Conservation (phyloP, 108 stramenopile species). For the Licmophora abbreviata region DNA sequence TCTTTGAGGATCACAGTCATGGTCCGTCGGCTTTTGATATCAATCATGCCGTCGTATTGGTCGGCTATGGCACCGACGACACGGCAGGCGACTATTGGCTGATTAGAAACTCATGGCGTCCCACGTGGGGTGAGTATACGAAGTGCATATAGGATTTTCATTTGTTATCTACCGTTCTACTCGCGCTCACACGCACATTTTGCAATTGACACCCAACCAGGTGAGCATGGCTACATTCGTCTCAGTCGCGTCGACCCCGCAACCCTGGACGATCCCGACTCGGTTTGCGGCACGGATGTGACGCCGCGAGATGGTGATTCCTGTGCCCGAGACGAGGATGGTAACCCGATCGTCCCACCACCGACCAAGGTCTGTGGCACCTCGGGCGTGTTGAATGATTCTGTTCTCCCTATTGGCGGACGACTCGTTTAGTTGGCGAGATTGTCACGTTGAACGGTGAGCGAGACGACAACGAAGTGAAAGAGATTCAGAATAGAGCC, state of each 20-base stretch:
- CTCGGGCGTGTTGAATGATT: slow-evolving; percentile 60
- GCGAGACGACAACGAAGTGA: no score
- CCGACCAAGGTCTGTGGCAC: slow-evolving; percentile 71
- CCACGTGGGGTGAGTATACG: slow-evolving; percentile 78
- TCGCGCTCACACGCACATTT: no score
- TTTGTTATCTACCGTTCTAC: no score
- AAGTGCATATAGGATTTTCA: no score
- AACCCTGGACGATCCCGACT: slow-evolving; percentile 27
- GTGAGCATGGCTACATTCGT: slow-evolving; percentile 79
- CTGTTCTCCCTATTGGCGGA: slow-evolving; percentile 51
- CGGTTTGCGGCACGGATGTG: slow-evolving; percentile 54
- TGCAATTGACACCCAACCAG: no score
- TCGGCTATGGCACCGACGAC: slow-evolving; percentile 78
- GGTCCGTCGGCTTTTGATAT: slow-evolving; percentile 20
- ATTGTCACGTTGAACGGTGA: no score
- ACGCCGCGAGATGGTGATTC: slow-evolving; percentile 66
- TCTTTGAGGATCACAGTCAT: slow-evolving; percentile 18
- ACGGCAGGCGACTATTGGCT: slow-evolving; percentile 70
- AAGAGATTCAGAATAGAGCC: no score
- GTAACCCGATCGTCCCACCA: slow-evolving; percentile 26
- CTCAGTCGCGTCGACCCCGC: slow-evolving; percentile 49
- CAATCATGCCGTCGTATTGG: slow-evolving; percentile 80
- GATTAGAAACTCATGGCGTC: slow-evolving; percentile 78
- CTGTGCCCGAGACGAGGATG: slow-evolving; percentile 65
- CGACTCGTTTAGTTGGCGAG: slow-evolving; percentile 14